These are phyloP conservation scores for Chrysanthemum lavandulifolium DNA, from an alignment of 129 eudicot genomes.

Conservation along the genomic window DNA sequence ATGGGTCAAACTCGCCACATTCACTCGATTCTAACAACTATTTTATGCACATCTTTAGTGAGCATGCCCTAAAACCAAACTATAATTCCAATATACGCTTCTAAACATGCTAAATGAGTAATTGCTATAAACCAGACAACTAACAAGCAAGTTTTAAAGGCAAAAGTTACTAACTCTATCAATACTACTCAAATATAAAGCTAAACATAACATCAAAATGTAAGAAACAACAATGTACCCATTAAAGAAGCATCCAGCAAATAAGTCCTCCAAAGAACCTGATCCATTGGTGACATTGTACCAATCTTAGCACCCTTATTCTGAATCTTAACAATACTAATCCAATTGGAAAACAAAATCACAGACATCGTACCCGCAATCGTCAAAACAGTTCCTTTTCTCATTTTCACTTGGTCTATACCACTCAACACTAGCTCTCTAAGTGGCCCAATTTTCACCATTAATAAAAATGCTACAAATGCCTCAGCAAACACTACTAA, in stretches of 20 bases:
- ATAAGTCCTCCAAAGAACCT: slow-evolving; percentile 98
- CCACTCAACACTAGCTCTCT: slow-evolving; percentile 85
- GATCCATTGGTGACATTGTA: slow-evolving; percentile 99
- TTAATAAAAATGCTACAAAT: slow-evolving; percentile 65
- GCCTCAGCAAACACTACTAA: slow-evolving; percentile 75
- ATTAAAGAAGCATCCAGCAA: slow-evolving; percentile 91
- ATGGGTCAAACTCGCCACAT: not conserved
- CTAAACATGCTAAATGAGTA: not conserved
- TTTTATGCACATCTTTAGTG: not conserved
- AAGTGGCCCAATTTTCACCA: slow-evolving; percentile 95
- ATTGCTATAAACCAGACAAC: not conserved
- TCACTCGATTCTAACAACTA: not conserved
- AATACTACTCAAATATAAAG: not conserved
- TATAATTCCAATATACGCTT: not conserved
- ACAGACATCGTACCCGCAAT: slow-evolving; percentile 87
- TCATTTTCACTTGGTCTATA: slow-evolving; percentile 92
- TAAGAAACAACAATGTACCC: slow-evolving; percentile 43
- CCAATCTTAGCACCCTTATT: slow-evolving; percentile 95
- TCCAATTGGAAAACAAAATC: slow-evolving; percentile 63
- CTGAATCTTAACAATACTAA: slow-evolving; percentile 91
- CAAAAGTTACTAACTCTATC: not conserved
- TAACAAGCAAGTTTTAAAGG: slow-evolving; percentile 4
- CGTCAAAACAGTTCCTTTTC: slow-evolving; percentile 82
- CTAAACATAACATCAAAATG: slow-evolving; percentile 15
- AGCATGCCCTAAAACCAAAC: not conserved